These are phyloP conservation scores for Tuber magnatum DNA, from an alignment of 495 filamentous ascomycete genomes.

Conservation along the genomic window DNA sequence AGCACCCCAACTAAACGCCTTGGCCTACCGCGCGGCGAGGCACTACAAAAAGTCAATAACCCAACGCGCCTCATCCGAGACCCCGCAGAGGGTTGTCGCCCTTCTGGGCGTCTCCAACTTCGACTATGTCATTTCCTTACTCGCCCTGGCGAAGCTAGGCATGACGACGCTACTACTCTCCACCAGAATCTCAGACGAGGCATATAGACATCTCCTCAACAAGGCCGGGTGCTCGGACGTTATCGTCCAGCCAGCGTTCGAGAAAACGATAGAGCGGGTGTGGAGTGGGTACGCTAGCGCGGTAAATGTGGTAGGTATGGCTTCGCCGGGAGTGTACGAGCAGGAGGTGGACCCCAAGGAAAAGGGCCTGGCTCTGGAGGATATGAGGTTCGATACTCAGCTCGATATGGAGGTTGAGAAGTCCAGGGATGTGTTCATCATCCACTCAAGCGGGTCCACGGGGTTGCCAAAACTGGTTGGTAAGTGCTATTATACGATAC, in stretches of 20 bases:
- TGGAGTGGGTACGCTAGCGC: conserved; percentile 42
- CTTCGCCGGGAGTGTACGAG: conserved; percentile 42
- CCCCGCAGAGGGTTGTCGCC: conserved; percentile 43
- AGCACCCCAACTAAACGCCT: conserved; percentile 21
- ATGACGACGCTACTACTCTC: conserved; percentile 56
- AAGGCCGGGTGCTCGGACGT: conserved; percentile 46
- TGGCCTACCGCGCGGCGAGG: conserved; percentile 29
- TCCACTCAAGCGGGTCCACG: conserved; percentile 56
- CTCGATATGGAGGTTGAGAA: conserved; percentile 43
- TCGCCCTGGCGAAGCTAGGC: conserved; percentile 54
- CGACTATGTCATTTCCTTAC: conserved; percentile 52
- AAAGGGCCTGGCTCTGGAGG: conserved; percentile 21
- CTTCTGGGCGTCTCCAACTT: conserved; percentile 53
- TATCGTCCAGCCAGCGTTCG: conserved; percentile 45
- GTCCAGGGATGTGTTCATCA: conserved; percentile 45
- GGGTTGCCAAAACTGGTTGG: conserved; percentile 52
- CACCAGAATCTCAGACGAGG: conserved; percentile 50
- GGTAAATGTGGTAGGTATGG: conserved; percentile 40
- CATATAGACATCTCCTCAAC: conserved; percentile 50
- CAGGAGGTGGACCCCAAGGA: conserved; percentile 34
- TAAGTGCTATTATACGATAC: not conserved
- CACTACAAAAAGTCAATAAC: conserved; percentile 21
- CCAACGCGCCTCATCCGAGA: conserved; percentile 29
- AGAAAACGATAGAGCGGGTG: conserved; percentile 46
- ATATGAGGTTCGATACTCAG: conserved; percentile 31